Evolutionary conservation across 768 basidiomycete genomes (phyloP), one percentile per base, ranked within the genome.

Genomic region (Boletus reticuloceps): DNA sequence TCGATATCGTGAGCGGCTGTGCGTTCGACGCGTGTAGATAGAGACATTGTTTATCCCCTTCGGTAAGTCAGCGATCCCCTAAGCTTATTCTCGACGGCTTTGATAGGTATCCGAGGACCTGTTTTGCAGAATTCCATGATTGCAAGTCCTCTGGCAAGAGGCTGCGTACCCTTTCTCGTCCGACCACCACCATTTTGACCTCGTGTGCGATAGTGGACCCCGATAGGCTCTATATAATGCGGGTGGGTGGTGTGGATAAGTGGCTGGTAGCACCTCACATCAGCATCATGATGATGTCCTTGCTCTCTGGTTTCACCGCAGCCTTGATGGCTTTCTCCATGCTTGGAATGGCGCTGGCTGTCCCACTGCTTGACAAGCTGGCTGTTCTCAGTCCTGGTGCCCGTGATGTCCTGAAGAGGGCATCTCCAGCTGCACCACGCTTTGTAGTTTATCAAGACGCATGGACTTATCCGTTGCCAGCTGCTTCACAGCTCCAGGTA

Each of bases 361-460:
- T 32, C 32, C 56, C 62, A 2, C 57, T 63, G 9, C 54, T 9
- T 17, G 50, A 63, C 14, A 62, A 40, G 44, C 47, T 63, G 37
- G 49, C 43, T 17, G 27, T 40, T 37, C 54, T 63, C 46, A 63
- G 53, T 41, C 53, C 52, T 0, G 37, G 52, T 16, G 62, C 62
- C 29, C 53, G 50, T 34, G 55, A 47, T 31, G 32, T 63, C 10
- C 32, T 60, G 40, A 51, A 53, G 56, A 52, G 43, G 43, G 45
- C 59, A 4, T 49, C 53, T 5, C 73, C 75, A 4, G 75, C 76
- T 22, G 73, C 80, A 5, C 83, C 84, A 25, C 77, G 80, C 62
- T 85, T 72, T 41, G 51, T 75, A 16, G 60, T 69, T 17, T 77
- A 77, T 56, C 67, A 68, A 13, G 75, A 75, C 45, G 61, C 66